phyloP scores from a whole-genome alignment of 371 early-diverging fungal species.

The Ordospora colligata region DNA sequence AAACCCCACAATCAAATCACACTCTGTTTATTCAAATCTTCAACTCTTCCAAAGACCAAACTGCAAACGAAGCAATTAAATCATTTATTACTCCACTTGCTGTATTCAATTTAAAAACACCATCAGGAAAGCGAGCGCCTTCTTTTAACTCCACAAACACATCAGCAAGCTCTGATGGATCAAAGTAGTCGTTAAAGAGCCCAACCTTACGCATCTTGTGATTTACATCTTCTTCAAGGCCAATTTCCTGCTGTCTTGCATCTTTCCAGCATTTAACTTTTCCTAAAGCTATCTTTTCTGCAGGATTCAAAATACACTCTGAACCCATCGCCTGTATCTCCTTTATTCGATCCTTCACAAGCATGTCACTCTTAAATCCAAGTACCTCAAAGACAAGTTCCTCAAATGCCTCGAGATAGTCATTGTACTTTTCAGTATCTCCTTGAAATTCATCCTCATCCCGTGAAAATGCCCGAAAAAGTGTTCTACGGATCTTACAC shows the following conservation, averaged over 20 bases:
- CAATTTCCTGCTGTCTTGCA: not conserved
- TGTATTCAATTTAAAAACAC: not conserved
- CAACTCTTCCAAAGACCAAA: not conserved
- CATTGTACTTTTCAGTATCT: constrained; percentile 53
- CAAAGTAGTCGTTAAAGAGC: not conserved
- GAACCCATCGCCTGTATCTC: constrained; percentile 20
- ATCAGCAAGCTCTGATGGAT: not conserved
- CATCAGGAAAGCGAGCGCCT: not conserved
- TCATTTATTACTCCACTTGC: not conserved
- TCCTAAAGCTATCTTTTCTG: not conserved
- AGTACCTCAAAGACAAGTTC: constrained; percentile 52
- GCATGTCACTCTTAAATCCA: constrained; percentile 46
- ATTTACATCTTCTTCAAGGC: not conserved
- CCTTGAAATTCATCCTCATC: constrained; percentile 44
- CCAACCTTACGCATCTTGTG: not conserved
- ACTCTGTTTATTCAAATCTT: not conserved
- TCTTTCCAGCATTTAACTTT: not conserved
- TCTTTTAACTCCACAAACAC: not conserved
- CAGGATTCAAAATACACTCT: not conserved
- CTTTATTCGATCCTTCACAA: constrained; percentile 43
- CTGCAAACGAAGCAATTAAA: not conserved
- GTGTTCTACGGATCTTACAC: constrained; percentile 58
- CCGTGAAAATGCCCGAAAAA: constrained; percentile 36
- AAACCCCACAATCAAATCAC: no score
- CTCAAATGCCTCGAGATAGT: constrained; percentile 60